Percentiles rank a stretch among this genome's conserved stretches.
Evolutionary conservation across 83 land plant species (phyloP).

Genomic region (Picea abies): DNA sequence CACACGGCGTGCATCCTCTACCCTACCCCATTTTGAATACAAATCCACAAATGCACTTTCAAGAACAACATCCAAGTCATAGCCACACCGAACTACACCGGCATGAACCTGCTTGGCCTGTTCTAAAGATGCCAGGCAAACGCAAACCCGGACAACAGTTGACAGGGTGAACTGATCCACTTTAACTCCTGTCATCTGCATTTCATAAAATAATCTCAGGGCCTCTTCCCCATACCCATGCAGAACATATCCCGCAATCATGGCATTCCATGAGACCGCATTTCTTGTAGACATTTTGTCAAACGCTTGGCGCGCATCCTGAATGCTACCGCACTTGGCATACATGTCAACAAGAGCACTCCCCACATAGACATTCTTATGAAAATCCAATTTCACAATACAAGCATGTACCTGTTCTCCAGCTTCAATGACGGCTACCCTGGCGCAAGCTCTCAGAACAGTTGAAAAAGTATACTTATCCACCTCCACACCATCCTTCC

Average conservation of each 20-base stretch:
- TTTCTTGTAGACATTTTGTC: slow-evolving; percentile 61
- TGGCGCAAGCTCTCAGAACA: slow-evolving; percentile 58
- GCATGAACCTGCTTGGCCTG: slow-evolving; percentile 1
- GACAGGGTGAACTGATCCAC: not conserved
- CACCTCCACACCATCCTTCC: slow-evolving; percentile 9
- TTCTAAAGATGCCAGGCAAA: slow-evolving; percentile 16
- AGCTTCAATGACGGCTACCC: slow-evolving; percentile 31
- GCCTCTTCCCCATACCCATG: not conserved
- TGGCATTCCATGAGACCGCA: slow-evolving; percentile 35
- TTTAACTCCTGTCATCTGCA: not conserved
- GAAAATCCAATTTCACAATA: slow-evolving; percentile 32
- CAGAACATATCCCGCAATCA: not conserved
- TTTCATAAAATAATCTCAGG: not conserved
- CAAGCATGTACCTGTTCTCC: slow-evolving; percentile 63
- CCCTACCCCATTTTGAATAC: slow-evolving; percentile 6
- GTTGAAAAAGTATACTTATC: slow-evolving; percentile 50
- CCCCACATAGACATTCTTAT: slow-evolving; percentile 30
- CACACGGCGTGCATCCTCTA: slow-evolving; percentile 22
- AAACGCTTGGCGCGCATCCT: slow-evolving; percentile 33
- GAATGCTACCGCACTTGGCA: slow-evolving; percentile 26
- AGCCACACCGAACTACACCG: not conserved
- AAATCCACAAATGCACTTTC: slow-evolving; percentile 1
- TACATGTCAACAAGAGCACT: slow-evolving; percentile 39
- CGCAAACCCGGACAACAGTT: not conserved
- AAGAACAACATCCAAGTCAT: not conserved